Percentiles rank a stretch among this genome's conserved stretches.
Conservation (phyloP, 2,329 filamentous ascomycete species). For the Diaporthe australafricana region DNA sequence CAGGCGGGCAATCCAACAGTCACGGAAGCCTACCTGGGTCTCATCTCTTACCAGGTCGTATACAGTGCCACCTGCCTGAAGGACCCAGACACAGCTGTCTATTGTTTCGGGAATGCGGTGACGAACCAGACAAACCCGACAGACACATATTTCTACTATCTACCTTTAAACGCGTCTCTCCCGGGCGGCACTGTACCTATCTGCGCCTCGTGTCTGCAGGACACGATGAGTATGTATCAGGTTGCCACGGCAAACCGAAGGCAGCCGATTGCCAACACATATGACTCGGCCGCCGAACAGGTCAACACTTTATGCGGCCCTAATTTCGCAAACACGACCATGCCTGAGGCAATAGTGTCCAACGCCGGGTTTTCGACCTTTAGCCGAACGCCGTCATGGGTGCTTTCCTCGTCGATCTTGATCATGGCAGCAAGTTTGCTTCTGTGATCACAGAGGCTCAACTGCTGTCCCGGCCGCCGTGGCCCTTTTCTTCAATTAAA, state of each 20-base stretch:
- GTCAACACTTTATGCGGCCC: constrained; percentile 76
- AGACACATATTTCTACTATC: constrained; percentile 85
- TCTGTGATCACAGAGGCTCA: background rate
- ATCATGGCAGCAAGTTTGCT: constrained; percentile 27
- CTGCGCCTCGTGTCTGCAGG: constrained; percentile 80
- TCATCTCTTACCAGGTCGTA: constrained; percentile 81
- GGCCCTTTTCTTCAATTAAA: background rate
- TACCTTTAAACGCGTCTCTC: constrained; percentile 81
- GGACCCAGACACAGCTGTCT: constrained; percentile 72
- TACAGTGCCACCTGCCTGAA: constrained; percentile 86
- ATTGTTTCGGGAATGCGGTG: constrained; percentile 86
- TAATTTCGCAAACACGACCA: constrained; percentile 67
- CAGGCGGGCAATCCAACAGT: constrained; percentile 75
- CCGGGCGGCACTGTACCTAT: constrained; percentile 75
- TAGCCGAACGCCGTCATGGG: background rate
- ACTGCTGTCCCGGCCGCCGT: too few species aligned
- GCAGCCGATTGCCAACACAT: constrained; percentile 76
- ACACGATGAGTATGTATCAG: constrained; percentile 86
- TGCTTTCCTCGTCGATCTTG: background rate
- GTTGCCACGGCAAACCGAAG: constrained; percentile 73
- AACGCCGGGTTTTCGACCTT: constrained; percentile 35
- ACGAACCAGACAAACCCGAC: constrained; percentile 78
- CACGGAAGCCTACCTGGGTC: constrained; percentile 78
- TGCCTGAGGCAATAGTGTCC: constrained; percentile 52
- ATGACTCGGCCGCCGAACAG: constrained; percentile 76